Base-by-base conservation (phyloP, 2,329 filamentous ascomycete genomes). In the Sarocladium strictum region DNA sequence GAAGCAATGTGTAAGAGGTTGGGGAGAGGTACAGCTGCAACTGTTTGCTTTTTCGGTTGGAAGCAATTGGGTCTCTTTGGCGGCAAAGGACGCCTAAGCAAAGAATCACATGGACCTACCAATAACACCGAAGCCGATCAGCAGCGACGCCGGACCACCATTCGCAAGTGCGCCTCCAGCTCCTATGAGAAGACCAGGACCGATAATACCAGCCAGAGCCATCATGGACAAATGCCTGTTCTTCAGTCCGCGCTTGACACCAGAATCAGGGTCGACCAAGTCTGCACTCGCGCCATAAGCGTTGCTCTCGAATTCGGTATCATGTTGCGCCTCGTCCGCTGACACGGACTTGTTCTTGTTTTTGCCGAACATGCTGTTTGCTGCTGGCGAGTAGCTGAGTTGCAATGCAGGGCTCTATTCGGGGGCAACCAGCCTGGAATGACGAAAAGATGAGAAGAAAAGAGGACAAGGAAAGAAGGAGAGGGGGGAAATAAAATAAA, bases 41-140 rank as follows among this genome's bases (percentile, higher is more conserved):
- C n/a, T n/a, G n/a, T n/a, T n/a, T n/a, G n/a, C n/a, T n/a, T n/a
- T n/a, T n/a, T n/a, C n/a, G n/a, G n/a, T n/a, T n/a, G n/a, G n/a
- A n/a, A n/a, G n/a, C n/a, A n/a, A n/a, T n/a, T n/a, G n/a, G n/a
- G n/a, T n/a, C n/a, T n/a, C n/a, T n/a, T n/a, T n/a, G n/a, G n/a
- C n/a, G n/a, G n/a, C n/a, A n/a, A n/a, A n/a, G n/a, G n/a, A 38
- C 24, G 5, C 40, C 10, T 5, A 15, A 7, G 35, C 35, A 38
- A 38, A 38, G 40, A 24, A 14, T 4, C 14, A 24, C n/a, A 26
- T 15, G 9, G 14, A 60, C 64, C 53, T 63, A 72, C 70, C 87
- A 59, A 90, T 86, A 26, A 89, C 72, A 10, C 77, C 81, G 59
- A 91, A 92, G 1, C 87, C 87, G 63, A 91, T 89, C 33, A 91